Evolutionary conservation across 208 protist species (phyloP).

Genomic region (Trypanosoma rangeli): DNA sequence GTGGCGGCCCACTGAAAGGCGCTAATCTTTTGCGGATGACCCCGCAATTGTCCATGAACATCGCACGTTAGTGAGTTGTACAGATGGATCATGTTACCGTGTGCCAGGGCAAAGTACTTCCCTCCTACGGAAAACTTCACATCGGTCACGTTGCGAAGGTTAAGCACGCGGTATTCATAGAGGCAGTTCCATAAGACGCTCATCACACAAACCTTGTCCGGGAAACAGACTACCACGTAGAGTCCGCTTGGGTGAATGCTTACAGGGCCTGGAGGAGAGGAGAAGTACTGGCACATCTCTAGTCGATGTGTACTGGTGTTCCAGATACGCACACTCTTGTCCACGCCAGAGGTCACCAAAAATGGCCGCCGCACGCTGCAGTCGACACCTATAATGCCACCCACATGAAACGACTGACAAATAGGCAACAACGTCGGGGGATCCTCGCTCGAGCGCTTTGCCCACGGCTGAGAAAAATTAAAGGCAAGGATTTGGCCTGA

Average conservation of each 20-base stretch:
- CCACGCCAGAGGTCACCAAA: slow-evolving; percentile 89
- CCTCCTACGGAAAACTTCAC: slow-evolving; percentile 93
- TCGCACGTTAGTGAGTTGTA: slow-evolving; percentile 94
- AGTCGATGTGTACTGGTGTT: slow-evolving; percentile 92
- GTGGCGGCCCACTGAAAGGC: slow-evolving; percentile 83
- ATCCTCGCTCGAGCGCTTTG: slow-evolving; percentile 29
- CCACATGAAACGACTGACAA: slow-evolving; percentile 83
- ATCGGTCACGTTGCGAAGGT: slow-evolving; percentile 86
- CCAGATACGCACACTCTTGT: slow-evolving; percentile 95
- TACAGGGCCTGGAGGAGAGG: slow-evolving; percentile 83
- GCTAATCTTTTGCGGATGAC: slow-evolving; percentile 91
- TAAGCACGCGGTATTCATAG: slow-evolving; percentile 80
- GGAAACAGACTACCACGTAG: slow-evolving; percentile 93
- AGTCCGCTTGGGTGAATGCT: slow-evolving; percentile 94
- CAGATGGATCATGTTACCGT: slow-evolving; percentile 93
- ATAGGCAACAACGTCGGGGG: slow-evolving; percentile 38
- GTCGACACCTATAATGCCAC: slow-evolving; percentile 88
- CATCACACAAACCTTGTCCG: slow-evolving; percentile 94
- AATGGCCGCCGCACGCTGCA: slow-evolving; percentile 94
- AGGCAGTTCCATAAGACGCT: slow-evolving; percentile 94
- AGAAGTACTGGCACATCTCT: slow-evolving; percentile 89
- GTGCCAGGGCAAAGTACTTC: slow-evolving; percentile 93
- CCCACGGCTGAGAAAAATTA: slow-evolving; percentile 53
- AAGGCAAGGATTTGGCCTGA: slow-evolving; percentile 66
- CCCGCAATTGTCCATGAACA: slow-evolving; percentile 88